Percentiles rank a stretch among this genome's conserved stretches.
Conservation (phyloP, 176 grass and related monocot genomes). For the Poa annua region DNA sequence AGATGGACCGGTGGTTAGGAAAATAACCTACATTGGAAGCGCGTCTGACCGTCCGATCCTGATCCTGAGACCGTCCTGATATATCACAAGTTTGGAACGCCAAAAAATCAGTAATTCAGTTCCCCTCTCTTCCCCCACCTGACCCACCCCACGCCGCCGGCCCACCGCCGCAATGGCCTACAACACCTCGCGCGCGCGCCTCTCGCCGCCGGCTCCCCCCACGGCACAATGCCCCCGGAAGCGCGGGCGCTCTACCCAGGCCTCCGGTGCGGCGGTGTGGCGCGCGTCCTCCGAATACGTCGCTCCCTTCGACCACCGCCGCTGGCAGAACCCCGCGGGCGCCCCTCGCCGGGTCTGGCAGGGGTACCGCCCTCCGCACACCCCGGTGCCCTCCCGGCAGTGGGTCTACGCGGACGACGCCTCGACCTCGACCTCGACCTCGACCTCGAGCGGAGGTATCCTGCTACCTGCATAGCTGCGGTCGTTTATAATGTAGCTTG, state of each 20-base stretch:
- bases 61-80: too few relatives aligned
- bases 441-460: constrained; percentile 53
- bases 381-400: constrained; percentile 25
- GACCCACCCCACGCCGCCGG: neutral
- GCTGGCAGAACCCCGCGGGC: constrained; percentile 42
- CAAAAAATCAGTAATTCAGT: neutral
- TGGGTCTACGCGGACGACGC: constrained; percentile 58
- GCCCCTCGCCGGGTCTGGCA: constrained; percentile 22
- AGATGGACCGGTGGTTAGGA: too few relatives aligned
- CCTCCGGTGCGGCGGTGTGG: neutral
- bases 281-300: constrained; percentile 10
- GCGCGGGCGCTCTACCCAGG: constrained; percentile 43
- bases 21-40: too few relatives aligned
- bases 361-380: neutral
- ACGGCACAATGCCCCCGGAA: constrained; percentile 21
- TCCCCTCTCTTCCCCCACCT: neutral
- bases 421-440: constrained; percentile 51
- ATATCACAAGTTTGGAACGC: too few relatives aligned
- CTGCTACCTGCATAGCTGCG: neutral
- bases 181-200: constrained; percentile 33
- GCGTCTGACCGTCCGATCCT: too few relatives aligned
- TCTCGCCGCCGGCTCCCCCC: constrained; percentile 34
- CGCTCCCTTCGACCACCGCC: neutral
- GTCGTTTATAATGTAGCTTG: neutral
- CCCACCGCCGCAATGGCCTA: constrained; percentile 38